phyloP scores from a whole-genome alignment of 2,329 filamentous ascomycete genomes.

The Apiospora pterosperma region DNA sequence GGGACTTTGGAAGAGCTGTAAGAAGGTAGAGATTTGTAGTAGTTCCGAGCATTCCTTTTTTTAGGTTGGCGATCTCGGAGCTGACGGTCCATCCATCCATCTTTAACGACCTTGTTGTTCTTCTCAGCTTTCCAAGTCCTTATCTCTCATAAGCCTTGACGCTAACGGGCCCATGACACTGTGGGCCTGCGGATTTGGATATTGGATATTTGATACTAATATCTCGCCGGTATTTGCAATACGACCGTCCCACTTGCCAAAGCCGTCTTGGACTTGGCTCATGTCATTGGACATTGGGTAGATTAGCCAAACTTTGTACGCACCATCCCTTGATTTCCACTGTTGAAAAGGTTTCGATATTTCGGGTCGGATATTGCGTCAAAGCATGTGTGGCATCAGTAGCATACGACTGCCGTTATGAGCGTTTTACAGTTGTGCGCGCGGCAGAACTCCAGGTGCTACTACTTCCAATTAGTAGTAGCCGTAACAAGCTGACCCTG shows the following conservation, averaged over 20 bases:
- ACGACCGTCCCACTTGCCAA: background rate
- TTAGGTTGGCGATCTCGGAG: background rate
- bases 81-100: background rate
- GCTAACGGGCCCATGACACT: background rate
- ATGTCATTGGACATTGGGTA: background rate
- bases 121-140: background rate
- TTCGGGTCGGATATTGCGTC: background rate
- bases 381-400: background rate
- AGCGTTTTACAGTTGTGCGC: slow-evolving; percentile 1
- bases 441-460: background rate
- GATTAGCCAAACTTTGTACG: background rate
- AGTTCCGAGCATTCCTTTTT: background rate
- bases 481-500: background rate
- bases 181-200: background rate
- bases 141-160: background rate
- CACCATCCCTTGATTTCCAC: background rate
- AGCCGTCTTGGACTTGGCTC: background rate
- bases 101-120: background rate
- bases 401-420: background rate
- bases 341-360: background rate
- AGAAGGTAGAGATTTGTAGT: too few relatives aligned
- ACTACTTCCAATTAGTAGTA: background rate
- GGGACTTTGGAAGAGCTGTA: too few relatives aligned
- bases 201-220: background rate
- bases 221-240: background rate